phyloP scores from a whole-genome alignment of 176 grass and related monocot genomes.

The Microstegium vimineum region DNA sequence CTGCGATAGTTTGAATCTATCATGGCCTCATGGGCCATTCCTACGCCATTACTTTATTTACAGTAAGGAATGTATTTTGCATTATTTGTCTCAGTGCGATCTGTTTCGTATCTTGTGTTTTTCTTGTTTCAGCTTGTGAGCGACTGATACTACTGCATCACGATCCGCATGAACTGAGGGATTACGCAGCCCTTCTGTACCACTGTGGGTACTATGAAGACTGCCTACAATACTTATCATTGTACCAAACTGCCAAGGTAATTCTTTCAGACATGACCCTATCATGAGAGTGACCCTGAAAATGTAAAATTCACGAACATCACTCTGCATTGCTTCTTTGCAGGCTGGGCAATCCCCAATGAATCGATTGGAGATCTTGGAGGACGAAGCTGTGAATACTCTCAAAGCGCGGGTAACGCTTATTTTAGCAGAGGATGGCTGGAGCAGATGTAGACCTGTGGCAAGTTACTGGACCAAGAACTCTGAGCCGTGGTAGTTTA shows the following conservation, averaged over 20 bases:
- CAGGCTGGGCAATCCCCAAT: constrained; percentile 26
- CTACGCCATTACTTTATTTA: not conserved
- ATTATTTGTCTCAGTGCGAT: not conserved
- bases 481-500: constrained; percentile 74
- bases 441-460: constrained; percentile 29
- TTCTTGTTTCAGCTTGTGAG: too few species aligned
- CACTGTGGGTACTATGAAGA: constrained; percentile 79
- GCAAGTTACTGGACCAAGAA: constrained; percentile 66
- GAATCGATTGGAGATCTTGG: constrained; percentile 37
- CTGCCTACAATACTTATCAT: constrained; percentile 55
- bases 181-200: constrained; percentile 76
- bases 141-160: too few species aligned
- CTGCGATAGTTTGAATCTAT: not conserved
- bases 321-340: not conserved
- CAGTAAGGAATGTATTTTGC: not conserved
- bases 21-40: not conserved
- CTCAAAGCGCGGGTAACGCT: constrained; percentile 41
- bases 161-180: too few species aligned
- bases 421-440: constrained; percentile 76
- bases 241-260: constrained; percentile 45
- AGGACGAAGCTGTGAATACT: constrained; percentile 52
- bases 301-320: not conserved
- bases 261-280: not conserved
- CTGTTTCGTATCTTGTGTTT: constrained; percentile 5
- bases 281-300: not conserved